Base-by-base conservation (phyloP, 2,329 filamentous ascomycete species). In the Mollisiaceae sp. region DNA sequence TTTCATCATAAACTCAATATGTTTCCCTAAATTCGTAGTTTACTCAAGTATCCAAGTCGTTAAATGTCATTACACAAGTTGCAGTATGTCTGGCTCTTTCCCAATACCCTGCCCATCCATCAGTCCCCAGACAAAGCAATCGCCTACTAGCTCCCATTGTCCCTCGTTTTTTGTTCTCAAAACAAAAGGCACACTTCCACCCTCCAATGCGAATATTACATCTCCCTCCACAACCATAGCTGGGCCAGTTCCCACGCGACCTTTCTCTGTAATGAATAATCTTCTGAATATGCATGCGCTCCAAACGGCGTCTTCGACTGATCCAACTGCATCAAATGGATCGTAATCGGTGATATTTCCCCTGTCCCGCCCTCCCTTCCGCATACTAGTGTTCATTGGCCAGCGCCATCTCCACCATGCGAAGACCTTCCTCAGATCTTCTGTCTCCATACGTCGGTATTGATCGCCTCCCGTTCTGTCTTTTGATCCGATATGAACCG, bases 111-210 rank as follows among this genome's bases (percentile, higher is more conserved):
- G 11, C 15, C 38, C 38, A 41, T 41, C 38, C 38, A 41, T 41
- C 38, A 41, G 12, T 12, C 38, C 38, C 38, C 38, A 41, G 38
- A 41, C 38, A 41, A 41, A 41, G 15, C 38, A 41, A 41, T 41
- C 38, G 3, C 38, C 38, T 41, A 41, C 38, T 12, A 41, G 38
- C 38, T 41, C 38, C 38, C 38, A 41, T 12, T 2, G 4, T 41
- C 12, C 38, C 38, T 41, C 38, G 8, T 36, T 27, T 36, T 56
- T 36, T 14, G 38, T 36, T 52, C 58, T 38, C 27, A 38, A 36
- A 22, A 36, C 41, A 36, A 56, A 56, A 35, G 54, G 54, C n/a
- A 56, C 27, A n/a, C 24, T n/a, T 36, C 20, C 54, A 36, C n/a
- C 36, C 18, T 36, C 27, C 20, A 56, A 36, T 27, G 36, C 36